Evolutionary conservation across 2,329 filamentous ascomycete genomes (phyloP).

Genomic region (Aspergillus phoenicis): DNA sequence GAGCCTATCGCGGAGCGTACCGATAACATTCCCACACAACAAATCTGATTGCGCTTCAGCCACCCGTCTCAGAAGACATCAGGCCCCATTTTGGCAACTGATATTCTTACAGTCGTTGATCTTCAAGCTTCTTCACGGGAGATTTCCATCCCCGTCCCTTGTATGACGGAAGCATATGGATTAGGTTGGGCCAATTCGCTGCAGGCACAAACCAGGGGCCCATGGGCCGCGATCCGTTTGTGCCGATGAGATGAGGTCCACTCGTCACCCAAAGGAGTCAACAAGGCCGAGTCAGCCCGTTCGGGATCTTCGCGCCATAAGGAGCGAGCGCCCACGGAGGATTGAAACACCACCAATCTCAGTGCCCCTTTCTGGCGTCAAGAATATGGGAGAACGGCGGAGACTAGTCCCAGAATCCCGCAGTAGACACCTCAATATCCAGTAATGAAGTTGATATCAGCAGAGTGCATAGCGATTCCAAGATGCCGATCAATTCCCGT

Average conservation of each 20-base stretch:
- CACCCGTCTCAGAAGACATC: background rate
- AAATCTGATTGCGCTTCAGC: background rate
- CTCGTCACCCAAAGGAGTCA: background rate
- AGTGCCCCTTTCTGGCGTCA: background rate
- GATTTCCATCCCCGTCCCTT: background rate
- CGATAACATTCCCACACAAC: background rate
- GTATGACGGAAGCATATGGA: background rate
- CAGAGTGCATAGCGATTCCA: background rate
- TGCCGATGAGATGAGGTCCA: background rate
- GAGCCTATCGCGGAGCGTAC: background rate
- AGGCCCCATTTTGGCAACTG: background rate
- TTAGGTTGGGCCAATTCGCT: background rate
- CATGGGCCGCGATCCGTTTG: background rate
- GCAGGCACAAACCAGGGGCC: background rate
- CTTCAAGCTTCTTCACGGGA: background rate
- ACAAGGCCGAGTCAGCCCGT: background rate
- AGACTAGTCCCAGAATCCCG: background rate
- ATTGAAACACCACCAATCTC: constrained; percentile 5
- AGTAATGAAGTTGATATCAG: background rate
- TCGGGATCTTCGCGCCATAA: background rate
- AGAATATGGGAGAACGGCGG: too few relatives aligned
- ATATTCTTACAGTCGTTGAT: background rate
- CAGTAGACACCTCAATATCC: background rate
- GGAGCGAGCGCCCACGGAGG: background rate
- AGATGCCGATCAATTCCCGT: background rate